Conservation (phyloP, 495 filamentous ascomycete species). For the Lasiosphaeris hirsuta region DNA sequence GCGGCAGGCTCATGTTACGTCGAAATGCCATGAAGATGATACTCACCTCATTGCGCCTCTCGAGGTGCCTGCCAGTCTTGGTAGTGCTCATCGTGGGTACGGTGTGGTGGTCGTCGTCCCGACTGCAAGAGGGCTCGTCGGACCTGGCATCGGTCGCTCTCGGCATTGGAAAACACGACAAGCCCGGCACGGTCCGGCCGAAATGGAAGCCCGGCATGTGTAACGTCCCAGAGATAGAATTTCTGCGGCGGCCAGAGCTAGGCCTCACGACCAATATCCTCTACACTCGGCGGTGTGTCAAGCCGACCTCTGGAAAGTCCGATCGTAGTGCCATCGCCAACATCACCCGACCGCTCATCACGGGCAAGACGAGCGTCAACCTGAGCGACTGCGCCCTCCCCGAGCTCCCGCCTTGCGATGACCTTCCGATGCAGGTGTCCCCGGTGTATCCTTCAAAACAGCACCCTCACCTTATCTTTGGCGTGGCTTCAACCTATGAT, state of each 20-base stretch:
- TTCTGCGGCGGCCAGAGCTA: conserved; percentile 25
- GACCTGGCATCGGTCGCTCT: no score
- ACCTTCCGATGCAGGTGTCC: conserved; percentile 33
- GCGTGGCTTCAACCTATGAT: conserved; percentile 56
- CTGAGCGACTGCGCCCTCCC: conserved; percentile 24
- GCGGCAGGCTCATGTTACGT: no score
- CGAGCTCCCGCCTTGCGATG: conserved; percentile 23
- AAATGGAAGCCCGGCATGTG: conserved; percentile 11
- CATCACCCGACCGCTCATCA: conserved; percentile 31
- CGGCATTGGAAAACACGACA: no score
- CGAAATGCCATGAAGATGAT: conserved; percentile 16
- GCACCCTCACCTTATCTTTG: conserved; percentile 44
- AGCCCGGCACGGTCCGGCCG: conserved; percentile 6
- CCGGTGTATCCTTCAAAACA: conserved; percentile 25
- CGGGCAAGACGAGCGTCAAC: conserved; percentile 27
- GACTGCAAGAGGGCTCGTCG: conserved; percentile 17
- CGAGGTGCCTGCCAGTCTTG: conserved; percentile 20
- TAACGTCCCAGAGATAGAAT: conserved; percentile 19
- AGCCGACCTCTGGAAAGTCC: conserved; percentile 21
- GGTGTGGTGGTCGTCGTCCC: conserved; percentile 18
- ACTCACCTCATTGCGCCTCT: conserved; percentile 16
- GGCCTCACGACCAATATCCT: conserved; percentile 34
- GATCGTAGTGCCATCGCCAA: conserved; percentile 32
- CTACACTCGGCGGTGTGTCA: conserved; percentile 39
- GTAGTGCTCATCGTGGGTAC: conserved; percentile 14